These are phyloP conservation scores for Trametes villosa DNA, from an alignment of 768 basidiomycete genomes.

Conservation along the genomic window DNA sequence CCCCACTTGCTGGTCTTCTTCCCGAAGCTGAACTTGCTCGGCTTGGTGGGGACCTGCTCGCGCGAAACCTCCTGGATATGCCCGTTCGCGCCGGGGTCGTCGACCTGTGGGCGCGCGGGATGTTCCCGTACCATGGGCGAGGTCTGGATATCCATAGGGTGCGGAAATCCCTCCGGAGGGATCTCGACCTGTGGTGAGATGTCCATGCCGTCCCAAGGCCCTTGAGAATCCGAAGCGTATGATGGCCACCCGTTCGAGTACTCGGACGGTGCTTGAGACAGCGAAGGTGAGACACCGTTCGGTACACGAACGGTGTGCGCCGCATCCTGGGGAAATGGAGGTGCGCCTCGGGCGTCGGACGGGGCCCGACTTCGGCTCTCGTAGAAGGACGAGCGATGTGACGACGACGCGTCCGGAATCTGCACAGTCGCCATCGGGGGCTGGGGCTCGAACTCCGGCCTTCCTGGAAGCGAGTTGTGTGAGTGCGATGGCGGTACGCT, in stretches of 20 bases:
- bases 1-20: conserved; percentile 75
- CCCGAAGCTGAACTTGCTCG: conserved; percentile 61
- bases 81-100: conserved; percentile 43
- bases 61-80: conserved; percentile 19
- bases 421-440: conserved; percentile 43
- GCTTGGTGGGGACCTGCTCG: conserved; percentile 46
- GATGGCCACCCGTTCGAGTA: conserved; percentile 29
- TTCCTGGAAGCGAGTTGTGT: conserved; percentile 43
- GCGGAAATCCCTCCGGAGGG: conserved; percentile 45
- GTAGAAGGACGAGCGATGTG: conserved; percentile 59
- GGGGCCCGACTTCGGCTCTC: conserved; percentile 33
- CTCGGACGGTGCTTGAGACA: conserved; percentile 27
- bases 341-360: conserved; percentile 11
- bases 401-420: conserved; percentile 52
- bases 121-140: conserved; percentile 59
- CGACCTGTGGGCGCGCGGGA: conserved; percentile 46
- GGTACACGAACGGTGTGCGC: conserved; percentile 24
- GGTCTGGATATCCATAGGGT: conserved; percentile 55
- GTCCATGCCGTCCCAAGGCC: conserved; percentile 63
- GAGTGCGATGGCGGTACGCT: conserved; percentile 55
- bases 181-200: conserved; percentile 54
- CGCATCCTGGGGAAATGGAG: conserved; percentile 35
- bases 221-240: conserved; percentile 26
- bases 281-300: conserved; percentile 12
- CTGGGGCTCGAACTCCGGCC: conserved; percentile 43